Base-by-base conservation (phyloP, 495 filamentous ascomycete species). In the Aspergillus funiculosus region DNA sequence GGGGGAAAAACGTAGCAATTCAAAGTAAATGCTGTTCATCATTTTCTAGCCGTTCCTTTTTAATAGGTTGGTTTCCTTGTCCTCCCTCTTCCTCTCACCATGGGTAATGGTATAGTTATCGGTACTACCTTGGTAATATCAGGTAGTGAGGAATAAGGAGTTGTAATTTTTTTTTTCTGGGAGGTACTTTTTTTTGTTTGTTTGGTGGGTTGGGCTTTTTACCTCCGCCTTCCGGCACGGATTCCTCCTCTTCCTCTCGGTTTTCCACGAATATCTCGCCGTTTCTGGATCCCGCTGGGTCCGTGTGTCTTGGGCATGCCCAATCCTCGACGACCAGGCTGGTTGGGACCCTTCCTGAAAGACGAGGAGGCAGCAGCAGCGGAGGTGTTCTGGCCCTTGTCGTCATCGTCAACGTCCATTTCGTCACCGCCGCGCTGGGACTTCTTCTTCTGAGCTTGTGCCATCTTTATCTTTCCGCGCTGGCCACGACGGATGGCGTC, bases 401-500 rank as follows among this genome's bases (percentile, higher is more conserved):
- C 56, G 5, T 67, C 62, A 4, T 81, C 81, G 56, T 87, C 86
- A 17, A 84, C 70, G 15, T 86, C 83, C 76, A 88, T 89, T 34
- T 80, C 83, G 21, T 75, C 75, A 29, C 66, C 68, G 34, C 46
- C 76, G 71, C 39, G 63, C 35, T 63, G 63, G 49, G 70, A 72
- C 26, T 75, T 77, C 11, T 80, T 78, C 43, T 75, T 77, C 41
- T 75, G 73, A 19, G 76, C 68, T 54, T 78, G 76, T 54, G 76
- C 81, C 70, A 95, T 94, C 75, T 94, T 96, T 45, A 97, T 66
- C 65, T 86, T 83, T 14, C 92, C 89, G 42, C 83, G 79, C 53
- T 86, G 82, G 15, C 94, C 92, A 25, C 89, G 76, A 45, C 81
- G 80, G 25, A 86, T 81, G 2, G 83, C 85, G 63, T 95, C 87